Evolutionary conservation across 140 eudicot genomes (phyloP).

Genomic region (Cichorium intybus): DNA sequence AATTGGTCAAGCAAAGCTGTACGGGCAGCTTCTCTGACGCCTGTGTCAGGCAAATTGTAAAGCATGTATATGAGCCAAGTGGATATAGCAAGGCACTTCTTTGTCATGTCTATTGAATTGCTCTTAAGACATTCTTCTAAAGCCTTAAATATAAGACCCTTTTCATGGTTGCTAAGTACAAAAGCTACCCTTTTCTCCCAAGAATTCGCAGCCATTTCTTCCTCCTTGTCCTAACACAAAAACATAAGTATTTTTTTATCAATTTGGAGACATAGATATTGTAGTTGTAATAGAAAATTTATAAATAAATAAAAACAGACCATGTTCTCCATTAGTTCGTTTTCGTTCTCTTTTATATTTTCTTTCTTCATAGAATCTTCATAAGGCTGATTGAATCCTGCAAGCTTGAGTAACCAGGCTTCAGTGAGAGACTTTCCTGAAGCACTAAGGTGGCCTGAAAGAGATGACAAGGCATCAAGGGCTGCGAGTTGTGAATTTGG

Average conservation of each 20-base stretch:
- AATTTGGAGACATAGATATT: not conserved
- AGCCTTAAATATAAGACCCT: slow-evolving; percentile 60
- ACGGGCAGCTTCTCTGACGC: slow-evolving; percentile 62
- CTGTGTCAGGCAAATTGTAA: slow-evolving; percentile 58
- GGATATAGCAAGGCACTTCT: slow-evolving; percentile 52
- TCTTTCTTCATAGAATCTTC: slow-evolving; percentile 48
- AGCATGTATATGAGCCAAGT: slow-evolving; percentile 86
- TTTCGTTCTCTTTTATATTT: slow-evolving; percentile 24
- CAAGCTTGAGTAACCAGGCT: slow-evolving; percentile 75
- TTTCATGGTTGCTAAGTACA: slow-evolving; percentile 77
- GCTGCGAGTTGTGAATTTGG: slow-evolving; percentile 69
- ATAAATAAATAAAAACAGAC: slow-evolving; percentile 21
- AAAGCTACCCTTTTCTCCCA: slow-evolving; percentile 80
- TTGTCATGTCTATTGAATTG: slow-evolving; percentile 61
- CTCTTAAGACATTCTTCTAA: slow-evolving; percentile 67
- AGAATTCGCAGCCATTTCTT: slow-evolving; percentile 50
- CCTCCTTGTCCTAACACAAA: slow-evolving; percentile 52
- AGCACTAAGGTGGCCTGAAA: slow-evolving; percentile 54
- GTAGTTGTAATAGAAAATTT: not conserved
- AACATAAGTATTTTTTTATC: not conserved
- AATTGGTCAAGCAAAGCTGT: slow-evolving; percentile 59
- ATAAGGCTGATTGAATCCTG: slow-evolving; percentile 68
- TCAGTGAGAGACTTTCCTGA: slow-evolving; percentile 57
- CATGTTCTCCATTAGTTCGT: slow-evolving; percentile 36
- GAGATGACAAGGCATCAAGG: slow-evolving; percentile 60